A percentile compares a stretch with the other conserved stretches of the same genome.
These are phyloP conservation scores for Ceratobasidium sp. DNA, from an alignment of 1,284 basidiomycete genomes.

Conservation along the genomic window DNA sequence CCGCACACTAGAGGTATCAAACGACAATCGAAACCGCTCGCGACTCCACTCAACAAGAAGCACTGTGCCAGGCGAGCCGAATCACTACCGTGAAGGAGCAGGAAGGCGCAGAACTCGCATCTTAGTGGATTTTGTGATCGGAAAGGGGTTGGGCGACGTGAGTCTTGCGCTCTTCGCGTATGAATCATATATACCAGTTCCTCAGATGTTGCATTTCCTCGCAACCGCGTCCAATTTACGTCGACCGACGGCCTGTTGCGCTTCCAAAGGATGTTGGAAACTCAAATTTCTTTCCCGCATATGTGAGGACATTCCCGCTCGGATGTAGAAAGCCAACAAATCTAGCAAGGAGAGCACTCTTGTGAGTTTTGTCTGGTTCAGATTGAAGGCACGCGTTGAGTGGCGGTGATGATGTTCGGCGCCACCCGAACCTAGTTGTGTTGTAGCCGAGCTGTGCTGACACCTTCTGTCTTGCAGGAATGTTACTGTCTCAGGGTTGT, in stretches of 20 bases:
- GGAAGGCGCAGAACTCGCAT: slow-evolving; percentile 74
- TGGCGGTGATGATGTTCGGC: not conserved
- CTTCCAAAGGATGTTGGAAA: slow-evolving; percentile 95
- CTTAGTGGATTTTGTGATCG: slow-evolving; percentile 76
- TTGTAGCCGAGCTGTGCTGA: not conserved
- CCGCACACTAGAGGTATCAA: slow-evolving; percentile 87
- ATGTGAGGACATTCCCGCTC: slow-evolving; percentile 85
- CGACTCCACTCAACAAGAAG: slow-evolving; percentile 68
- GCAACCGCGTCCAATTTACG: slow-evolving; percentile 59
- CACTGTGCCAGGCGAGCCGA: slow-evolving; percentile 60
- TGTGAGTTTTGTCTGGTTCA: slow-evolving; percentile 65
- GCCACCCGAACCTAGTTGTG: not conserved
- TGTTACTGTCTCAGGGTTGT: slow-evolving; percentile 93
- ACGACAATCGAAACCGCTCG: slow-evolving; percentile 75
- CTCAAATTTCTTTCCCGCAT: slow-evolving; percentile 89
- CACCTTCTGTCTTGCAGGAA: slow-evolving; percentile 65
- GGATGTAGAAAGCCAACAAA: slow-evolving; percentile 86
- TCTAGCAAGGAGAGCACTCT: slow-evolving; percentile 94
- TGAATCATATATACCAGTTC: slow-evolving; percentile 16
- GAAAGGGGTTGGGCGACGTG: slow-evolving; percentile 75
- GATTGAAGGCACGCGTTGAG: not conserved
- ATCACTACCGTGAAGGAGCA: slow-evolving; percentile 66
- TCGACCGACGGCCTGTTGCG: slow-evolving; percentile 77
- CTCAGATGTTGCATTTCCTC: slow-evolving; percentile 62
- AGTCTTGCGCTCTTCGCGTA: slow-evolving; percentile 56